These are phyloP conservation scores for Kwoniella sp. DNA, from an alignment of 768 basidiomycete genomes.

Conservation along the genomic window DNA sequence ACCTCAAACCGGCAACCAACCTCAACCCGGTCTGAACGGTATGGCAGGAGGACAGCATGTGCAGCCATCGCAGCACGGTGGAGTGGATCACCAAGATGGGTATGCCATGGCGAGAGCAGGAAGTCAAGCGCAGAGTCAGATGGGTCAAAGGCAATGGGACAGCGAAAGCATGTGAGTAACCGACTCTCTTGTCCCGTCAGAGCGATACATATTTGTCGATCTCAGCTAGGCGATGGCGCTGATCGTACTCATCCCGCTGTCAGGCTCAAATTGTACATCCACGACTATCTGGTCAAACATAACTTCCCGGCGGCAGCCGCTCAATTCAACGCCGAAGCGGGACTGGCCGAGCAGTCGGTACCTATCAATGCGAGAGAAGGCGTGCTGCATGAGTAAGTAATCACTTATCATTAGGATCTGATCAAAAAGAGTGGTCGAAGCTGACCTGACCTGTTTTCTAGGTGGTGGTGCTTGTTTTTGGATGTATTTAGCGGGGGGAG, in stretches of 20 bases:
- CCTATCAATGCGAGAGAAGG: constrained; percentile 56
- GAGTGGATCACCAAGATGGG: constrained; percentile 18
- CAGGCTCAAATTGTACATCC: constrained; percentile 57
- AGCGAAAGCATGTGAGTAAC: constrained; percentile 39
- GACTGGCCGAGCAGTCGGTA: constrained; percentile 45
- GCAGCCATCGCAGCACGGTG: constrained; percentile 26
- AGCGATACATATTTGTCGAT: too few relatives aligned
- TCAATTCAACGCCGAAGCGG: constrained; percentile 50
- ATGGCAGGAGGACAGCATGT: constrained; percentile 21
- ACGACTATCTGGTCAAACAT: constrained; percentile 56
- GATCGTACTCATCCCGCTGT: not conserved
- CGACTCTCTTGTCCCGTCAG: too few relatives aligned
- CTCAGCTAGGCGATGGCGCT: not conserved
- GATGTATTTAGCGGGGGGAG: constrained; percentile 53
- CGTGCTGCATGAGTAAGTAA: constrained; percentile 55
- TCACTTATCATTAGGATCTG: not conserved
- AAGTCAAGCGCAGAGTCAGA: constrained; percentile 28
- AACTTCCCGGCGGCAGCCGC: constrained; percentile 49
- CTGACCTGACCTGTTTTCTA: constrained; percentile 13
- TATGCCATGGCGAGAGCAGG: constrained; percentile 41
- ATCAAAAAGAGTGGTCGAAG: too few relatives aligned
- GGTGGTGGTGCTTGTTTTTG: constrained; percentile 56
- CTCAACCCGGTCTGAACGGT: constrained; percentile 39
- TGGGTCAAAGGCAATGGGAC: constrained; percentile 30
- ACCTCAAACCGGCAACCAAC: constrained; percentile 11